Percentiles rank a stretch among this genome's conserved stretches.
phyloP scores from a whole-genome alignment of 768 basidiomycete genomes.

The Auriculariales sp. region DNA sequence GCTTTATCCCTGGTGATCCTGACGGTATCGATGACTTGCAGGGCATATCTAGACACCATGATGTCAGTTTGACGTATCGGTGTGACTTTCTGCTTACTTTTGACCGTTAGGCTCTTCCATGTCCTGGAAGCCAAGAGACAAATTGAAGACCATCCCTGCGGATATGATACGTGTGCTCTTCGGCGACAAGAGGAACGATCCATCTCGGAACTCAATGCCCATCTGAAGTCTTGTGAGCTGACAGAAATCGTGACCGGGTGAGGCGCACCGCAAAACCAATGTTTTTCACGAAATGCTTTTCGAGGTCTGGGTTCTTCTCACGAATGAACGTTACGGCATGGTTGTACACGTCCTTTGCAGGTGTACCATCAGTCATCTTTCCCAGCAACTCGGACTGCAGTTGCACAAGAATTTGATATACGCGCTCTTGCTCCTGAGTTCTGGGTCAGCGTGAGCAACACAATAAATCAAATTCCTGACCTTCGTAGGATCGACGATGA shows the following conservation, averaged over 20 bases:
- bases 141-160: constrained; percentile 73
- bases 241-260: neutral
- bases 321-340: constrained; percentile 54
- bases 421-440: constrained; percentile 75
- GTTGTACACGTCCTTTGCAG: constrained; percentile 70
- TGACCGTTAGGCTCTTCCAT: constrained; percentile 62
- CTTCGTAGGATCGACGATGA: constrained; percentile 87
- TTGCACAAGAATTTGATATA: constrained; percentile 64
- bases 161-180: constrained; percentile 65
- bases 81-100: constrained; percentile 35
- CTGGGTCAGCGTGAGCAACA: constrained; percentile 1
- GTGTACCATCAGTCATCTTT: constrained; percentile 65
- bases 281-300: constrained; percentile 75
- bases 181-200: constrained; percentile 61
- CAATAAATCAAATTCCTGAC: constrained; percentile 23
- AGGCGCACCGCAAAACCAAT: constrained; percentile 73
- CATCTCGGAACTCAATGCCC: constrained; percentile 91
- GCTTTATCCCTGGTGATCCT: constrained; percentile 54
- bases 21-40: constrained; percentile 82
- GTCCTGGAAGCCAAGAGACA: constrained; percentile 76
- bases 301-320: constrained; percentile 68
- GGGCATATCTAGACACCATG: constrained; percentile 46
- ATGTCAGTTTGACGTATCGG: neutral
- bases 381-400: constrained; percentile 64
- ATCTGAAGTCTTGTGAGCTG: constrained; percentile 40